A percentile compares a stretch with the other conserved stretches of the same genome.
phyloP scores from a whole-genome alignment of 257 asterid genomes.

The Buddleja alternifolia region DNA sequence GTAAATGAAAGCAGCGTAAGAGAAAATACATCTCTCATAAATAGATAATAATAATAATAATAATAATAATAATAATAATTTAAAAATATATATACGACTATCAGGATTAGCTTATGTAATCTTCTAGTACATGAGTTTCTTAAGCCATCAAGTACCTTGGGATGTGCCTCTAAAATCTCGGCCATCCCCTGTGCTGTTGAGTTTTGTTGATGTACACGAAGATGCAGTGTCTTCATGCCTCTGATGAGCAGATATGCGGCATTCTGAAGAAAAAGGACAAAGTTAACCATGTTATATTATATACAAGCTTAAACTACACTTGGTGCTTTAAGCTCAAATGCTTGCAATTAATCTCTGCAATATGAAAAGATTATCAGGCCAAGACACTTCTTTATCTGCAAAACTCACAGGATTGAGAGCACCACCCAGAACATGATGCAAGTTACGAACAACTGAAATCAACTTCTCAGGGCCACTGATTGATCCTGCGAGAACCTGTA shows the following conservation, averaged over 20 bases:
- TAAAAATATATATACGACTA: too few species aligned
- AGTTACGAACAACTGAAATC: slow-evolving; percentile 66
- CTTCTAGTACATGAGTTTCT: neutral
- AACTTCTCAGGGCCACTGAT: slow-evolving; percentile 86
- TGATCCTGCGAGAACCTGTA: slow-evolving; percentile 86
- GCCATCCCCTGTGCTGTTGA: slow-evolving; percentile 95
- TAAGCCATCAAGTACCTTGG: slow-evolving; percentile 63
- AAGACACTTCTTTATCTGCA: slow-evolving; percentile 24
- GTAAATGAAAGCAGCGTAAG: neutral
- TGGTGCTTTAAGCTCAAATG: too few species aligned
- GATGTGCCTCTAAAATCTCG: slow-evolving; percentile 98
- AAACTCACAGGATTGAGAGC: slow-evolving; percentile 83
- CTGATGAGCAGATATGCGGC: slow-evolving; percentile 89
- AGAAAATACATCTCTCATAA: neutral
- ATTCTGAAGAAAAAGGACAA: slow-evolving; percentile 53
- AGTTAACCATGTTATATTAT: slow-evolving; percentile 7
- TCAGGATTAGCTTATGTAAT: too few species aligned
- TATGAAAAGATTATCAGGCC: neutral
- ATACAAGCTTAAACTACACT: slow-evolving; percentile 14
- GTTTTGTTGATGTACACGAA: slow-evolving; percentile 97
- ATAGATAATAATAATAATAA: neutral
- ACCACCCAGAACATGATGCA: slow-evolving; percentile 95
- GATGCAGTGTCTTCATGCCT: slow-evolving; percentile 99
- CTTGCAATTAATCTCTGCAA: too few species aligned
- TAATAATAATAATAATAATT: too few species aligned